Conservation (phyloP, 1,139 yeast genomes). For the Candida pseudoviswanathii region DNA sequence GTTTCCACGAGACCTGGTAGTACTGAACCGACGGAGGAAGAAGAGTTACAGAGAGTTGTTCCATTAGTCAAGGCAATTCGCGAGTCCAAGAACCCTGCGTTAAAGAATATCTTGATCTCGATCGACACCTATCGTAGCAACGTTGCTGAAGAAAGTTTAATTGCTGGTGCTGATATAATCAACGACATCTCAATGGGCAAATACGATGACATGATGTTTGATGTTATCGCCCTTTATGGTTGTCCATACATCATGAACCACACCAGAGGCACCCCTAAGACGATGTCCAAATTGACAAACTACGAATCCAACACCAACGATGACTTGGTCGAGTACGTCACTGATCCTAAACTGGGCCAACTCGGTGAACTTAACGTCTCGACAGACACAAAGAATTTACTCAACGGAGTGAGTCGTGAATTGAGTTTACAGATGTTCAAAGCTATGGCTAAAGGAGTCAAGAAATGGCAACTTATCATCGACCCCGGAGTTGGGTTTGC, state of each 20-base stretch:
- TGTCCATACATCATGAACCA: constrained; percentile 86
- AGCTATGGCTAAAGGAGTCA: constrained; percentile 67
- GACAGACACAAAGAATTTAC: constrained; percentile 36
- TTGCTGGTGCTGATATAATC: constrained; percentile 85
- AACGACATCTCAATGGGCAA: constrained; percentile 90
- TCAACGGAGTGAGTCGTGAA: constrained; percentile 63
- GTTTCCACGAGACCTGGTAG: constrained; percentile 90
- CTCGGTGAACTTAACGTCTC: constrained; percentile 17
- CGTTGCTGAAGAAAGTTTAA: constrained; percentile 72
- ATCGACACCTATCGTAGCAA: constrained; percentile 80
- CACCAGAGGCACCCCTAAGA: constrained; percentile 77
- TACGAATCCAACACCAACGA: constrained; percentile 51
- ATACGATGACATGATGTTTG: constrained; percentile 64
- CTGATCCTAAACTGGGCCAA: constrained; percentile 35
- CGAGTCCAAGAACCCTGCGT: constrained; percentile 22
- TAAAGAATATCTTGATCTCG: constrained; percentile 59
- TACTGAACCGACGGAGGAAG: constrained; percentile 55
- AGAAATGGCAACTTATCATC: constrained; percentile 85
- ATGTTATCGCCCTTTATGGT: constrained; percentile 63
- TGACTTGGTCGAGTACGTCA: constrained; percentile 39
- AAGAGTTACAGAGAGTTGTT: constrained; percentile 65
- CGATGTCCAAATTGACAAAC: constrained; percentile 64
- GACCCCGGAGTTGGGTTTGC: constrained; percentile 99
- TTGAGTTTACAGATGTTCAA: constrained; percentile 54
- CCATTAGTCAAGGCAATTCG: constrained; percentile 72